These are phyloP conservation scores for Flammula alnicola DNA, from an alignment of 1,284 basidiomycete genomes.

Conservation along the genomic window DNA sequence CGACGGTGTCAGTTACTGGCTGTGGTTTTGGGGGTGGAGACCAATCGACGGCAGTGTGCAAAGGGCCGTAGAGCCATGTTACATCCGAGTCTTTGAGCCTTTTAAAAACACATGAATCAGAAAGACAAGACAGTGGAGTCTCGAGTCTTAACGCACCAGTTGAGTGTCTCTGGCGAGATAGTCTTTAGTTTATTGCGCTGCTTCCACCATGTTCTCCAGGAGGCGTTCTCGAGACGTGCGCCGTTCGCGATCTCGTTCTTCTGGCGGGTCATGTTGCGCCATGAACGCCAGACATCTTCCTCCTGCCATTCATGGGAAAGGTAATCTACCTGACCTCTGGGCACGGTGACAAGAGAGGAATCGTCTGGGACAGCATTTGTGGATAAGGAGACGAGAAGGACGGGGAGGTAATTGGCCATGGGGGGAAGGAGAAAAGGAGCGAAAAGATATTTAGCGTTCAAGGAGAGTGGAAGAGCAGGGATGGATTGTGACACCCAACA, in stretches of 20 bases:
- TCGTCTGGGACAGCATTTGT: constrained; percentile 67
- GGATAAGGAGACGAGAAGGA: constrained; percentile 67
- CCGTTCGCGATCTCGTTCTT: constrained; percentile 99
- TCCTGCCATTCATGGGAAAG: constrained; percentile 96
- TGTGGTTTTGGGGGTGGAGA: constrained; percentile 53
- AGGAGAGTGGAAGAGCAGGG: background rate
- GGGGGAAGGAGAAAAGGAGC: background rate
- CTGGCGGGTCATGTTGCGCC: constrained; percentile 98
- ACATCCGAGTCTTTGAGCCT: constrained; percentile 99
- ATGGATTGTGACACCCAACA: no score
- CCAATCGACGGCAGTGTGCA: constrained; percentile 90
- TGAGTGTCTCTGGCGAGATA: constrained; percentile 94
- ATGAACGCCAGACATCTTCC: constrained; percentile 98
- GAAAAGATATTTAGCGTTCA: no score
- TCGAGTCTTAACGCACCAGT: constrained; percentile 81
- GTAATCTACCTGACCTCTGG: constrained; percentile 80
- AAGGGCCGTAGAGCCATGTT: constrained; percentile 97
- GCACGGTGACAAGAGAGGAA: constrained; percentile 64
- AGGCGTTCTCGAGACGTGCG: constrained; percentile 93
- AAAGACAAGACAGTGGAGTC: constrained; percentile 1
- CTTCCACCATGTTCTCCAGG: constrained; percentile 99
- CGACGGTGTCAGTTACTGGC: constrained; percentile 40
- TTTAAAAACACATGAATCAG: constrained; percentile 18
- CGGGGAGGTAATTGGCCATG: constrained; percentile 73
- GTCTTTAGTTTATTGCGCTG: constrained; percentile 97